Evolutionary conservation across 2,329 filamentous ascomycete species (phyloP).

Genomic region (Davidsoniella eucalypti): DNA sequence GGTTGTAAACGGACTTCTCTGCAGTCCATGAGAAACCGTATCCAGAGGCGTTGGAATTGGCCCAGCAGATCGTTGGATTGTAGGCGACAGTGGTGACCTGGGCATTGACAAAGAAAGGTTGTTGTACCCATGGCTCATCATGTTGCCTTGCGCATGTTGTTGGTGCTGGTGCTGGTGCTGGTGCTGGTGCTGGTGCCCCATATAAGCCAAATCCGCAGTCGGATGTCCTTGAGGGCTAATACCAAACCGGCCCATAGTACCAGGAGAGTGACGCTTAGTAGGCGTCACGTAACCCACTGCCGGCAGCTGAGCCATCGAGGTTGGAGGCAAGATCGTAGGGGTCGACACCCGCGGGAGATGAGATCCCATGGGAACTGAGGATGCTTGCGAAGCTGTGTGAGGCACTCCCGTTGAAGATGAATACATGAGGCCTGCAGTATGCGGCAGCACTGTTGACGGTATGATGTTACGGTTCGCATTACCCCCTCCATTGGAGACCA

Average conservation of each 20-base stretch:
- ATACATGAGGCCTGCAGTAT: too few species aligned
- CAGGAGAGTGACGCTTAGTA: constrained; percentile 36
- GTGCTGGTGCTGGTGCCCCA: neutral
- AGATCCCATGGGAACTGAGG: neutral
- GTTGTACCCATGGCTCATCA: neutral
- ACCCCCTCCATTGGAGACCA: neutral
- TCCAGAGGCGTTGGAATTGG: constrained; percentile 3
- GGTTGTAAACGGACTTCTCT: constrained; percentile 8
- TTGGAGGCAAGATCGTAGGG: constrained; percentile 5
- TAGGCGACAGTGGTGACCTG: constrained; percentile 33
- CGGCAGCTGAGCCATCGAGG: constrained; percentile 11
- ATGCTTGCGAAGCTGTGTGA: neutral
- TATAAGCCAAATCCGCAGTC: neutral
- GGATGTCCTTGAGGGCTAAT: constrained; percentile 15
- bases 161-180: neutral
- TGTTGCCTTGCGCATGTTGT: neutral
- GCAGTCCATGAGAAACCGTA: neutral
- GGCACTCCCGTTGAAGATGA: too few species aligned
- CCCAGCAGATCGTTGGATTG: constrained; percentile 5
- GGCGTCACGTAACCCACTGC: constrained; percentile 28
- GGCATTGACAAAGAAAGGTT: constrained; percentile 24
- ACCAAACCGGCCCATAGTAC: constrained; percentile 25
- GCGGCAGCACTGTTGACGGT: too few species aligned
- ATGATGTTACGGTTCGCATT: too few species aligned
- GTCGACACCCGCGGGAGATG: constrained; percentile 1